Conservation (phyloP, 495 filamentous ascomycete genomes). For the Amniculicola lignicola region DNA sequence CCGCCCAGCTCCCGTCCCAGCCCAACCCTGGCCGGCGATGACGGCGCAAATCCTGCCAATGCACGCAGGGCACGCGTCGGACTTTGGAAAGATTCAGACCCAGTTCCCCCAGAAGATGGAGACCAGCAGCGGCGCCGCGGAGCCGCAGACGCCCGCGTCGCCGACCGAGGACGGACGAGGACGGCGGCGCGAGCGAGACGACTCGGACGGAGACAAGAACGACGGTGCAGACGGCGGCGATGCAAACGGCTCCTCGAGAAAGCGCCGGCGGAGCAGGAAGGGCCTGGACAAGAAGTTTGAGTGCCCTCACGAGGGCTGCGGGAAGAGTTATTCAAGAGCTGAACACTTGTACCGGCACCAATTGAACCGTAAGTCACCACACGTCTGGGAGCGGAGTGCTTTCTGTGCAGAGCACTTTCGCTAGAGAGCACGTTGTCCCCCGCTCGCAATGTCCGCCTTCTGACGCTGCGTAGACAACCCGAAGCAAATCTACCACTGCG, state of each 20-base stretch:
- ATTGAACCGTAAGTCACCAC: constrained; percentile 72
- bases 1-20: neutral
- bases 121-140: constrained; percentile 10
- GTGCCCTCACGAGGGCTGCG: constrained; percentile 83
- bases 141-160: constrained; percentile 22
- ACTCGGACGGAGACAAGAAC: constrained; percentile 17
- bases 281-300: constrained; percentile 92
- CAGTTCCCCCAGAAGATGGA: constrained; percentile 30
- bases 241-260: constrained; percentile 51
- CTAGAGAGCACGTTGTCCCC: too few relatives aligned
- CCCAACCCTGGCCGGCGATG: constrained; percentile 16
- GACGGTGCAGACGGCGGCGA: constrained; percentile 28
- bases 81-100: constrained; percentile 34
- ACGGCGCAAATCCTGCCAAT: constrained; percentile 36
- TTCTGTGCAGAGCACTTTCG: too few relatives aligned
- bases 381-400: too few relatives aligned
- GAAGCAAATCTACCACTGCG: constrained; percentile 93
- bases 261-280: constrained; percentile 80
- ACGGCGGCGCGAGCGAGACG: constrained; percentile 27
- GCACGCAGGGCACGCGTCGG: constrained; percentile 32
- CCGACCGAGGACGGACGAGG: constrained; percentile 32
- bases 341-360: constrained; percentile 97
- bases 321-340: constrained; percentile 93
- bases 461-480: constrained; percentile 58
- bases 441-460: neutral